Conservation (phyloP, 2,329 filamentous ascomycete genomes). For the Sporothrix euskadiensis region DNA sequence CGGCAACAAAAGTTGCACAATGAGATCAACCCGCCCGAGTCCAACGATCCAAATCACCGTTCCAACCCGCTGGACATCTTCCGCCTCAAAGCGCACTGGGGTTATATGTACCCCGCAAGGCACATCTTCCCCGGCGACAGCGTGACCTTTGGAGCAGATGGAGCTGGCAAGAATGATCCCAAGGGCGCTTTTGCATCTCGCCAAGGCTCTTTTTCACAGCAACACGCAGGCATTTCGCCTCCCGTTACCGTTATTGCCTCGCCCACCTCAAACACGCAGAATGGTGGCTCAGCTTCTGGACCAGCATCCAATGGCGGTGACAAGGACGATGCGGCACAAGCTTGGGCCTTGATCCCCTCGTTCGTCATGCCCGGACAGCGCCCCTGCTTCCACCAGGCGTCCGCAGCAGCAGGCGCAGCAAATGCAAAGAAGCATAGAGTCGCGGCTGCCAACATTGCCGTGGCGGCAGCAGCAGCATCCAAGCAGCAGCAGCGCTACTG, state of each 20-base stretch:
- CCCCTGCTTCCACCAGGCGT: not conserved
- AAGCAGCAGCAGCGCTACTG: constrained; percentile 11
- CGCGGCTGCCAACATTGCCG: not conserved
- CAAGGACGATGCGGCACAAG: not conserved
- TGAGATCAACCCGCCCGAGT: constrained; percentile 19
- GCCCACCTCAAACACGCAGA: constrained; percentile 7
- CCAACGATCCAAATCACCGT: constrained; percentile 6
- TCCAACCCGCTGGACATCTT: constrained; percentile 20
- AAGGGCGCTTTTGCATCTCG: not conserved
- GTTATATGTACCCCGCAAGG: constrained; percentile 35
- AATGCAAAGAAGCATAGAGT: not conserved
- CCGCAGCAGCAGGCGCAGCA: not conserved
- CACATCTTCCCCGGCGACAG: constrained; percentile 42
- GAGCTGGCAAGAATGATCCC: not conserved
- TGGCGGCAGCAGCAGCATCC: not conserved
- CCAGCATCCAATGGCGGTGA: not conserved
- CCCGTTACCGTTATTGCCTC: constrained; percentile 9
- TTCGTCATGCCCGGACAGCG: not conserved
- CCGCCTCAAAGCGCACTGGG: constrained; percentile 14
- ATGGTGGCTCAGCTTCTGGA: not conserved
- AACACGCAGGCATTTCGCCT: constrained; percentile 15
- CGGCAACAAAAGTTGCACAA: constrained; percentile 14
- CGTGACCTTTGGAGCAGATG: not conserved
- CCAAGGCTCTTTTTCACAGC: not conserved
- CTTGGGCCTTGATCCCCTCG: not conserved